These are phyloP conservation scores for Fusarium udum DNA, from an alignment of 2,329 filamentous ascomycete species.

Conservation along the genomic window DNA sequence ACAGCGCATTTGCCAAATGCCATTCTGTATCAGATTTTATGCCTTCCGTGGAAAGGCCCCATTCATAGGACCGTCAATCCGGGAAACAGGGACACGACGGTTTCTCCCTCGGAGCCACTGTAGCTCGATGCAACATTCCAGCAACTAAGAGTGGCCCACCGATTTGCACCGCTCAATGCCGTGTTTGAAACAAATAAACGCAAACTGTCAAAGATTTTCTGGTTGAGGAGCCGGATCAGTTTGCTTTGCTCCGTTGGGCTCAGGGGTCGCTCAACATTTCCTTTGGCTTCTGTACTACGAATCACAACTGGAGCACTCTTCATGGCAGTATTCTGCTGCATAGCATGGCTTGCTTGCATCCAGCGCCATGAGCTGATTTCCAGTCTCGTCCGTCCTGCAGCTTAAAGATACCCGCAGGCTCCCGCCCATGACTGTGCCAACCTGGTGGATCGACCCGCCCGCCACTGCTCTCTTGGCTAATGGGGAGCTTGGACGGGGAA, in stretches of 20 bases:
- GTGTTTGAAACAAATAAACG: constrained; percentile 26
- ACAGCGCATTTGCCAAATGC: constrained; percentile 1
- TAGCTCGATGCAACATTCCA: constrained; percentile 40
- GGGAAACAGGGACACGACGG: constrained; percentile 9
- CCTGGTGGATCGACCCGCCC: constrained; percentile 38
- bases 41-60: neutral
- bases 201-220: neutral
- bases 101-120: neutral
- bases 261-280: neutral
- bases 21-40: neutral
- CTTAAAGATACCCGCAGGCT: constrained; percentile 35
- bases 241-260: neutral
- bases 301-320: neutral
- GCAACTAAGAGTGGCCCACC: constrained; percentile 10
- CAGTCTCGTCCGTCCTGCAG: constrained; percentile 32
- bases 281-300: constrained; percentile 1
- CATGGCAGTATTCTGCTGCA: constrained; percentile 25
- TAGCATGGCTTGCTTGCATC: constrained; percentile 40
- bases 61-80: constrained; percentile 7
- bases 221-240: neutral
- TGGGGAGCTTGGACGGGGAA: constrained; percentile 35
- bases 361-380: constrained; percentile 41
- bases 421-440: constrained; percentile 34
- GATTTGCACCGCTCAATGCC: constrained; percentile 10
- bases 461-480: constrained; percentile 21